Percentiles rank a stretch among this genome's conserved stretches.
Conservation (phyloP, 2,329 filamentous ascomycete genomes). For the Alternaria triticimaculans region DNA sequence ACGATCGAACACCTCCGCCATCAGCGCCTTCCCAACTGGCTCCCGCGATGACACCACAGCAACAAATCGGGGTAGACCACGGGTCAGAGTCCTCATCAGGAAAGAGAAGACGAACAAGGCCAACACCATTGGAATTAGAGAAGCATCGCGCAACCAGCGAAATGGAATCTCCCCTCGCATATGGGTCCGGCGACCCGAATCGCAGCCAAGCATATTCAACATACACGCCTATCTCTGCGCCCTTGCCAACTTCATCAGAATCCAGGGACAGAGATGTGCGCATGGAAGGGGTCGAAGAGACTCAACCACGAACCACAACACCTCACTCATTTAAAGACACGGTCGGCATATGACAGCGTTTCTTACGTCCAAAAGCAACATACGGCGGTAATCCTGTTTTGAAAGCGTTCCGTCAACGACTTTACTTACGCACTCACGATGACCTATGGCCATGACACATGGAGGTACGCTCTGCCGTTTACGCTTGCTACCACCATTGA, state of each 20-base stretch:
- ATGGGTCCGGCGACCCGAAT: constrained; percentile 35
- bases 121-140: constrained; percentile 42
- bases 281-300: constrained; percentile 49
- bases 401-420: constrained; percentile 47
- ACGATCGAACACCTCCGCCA: constrained; percentile 38
- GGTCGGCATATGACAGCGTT: constrained; percentile 51
- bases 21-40: constrained; percentile 23
- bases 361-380: constrained; percentile 48
- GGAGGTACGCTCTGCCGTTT: constrained; percentile 45
- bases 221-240: constrained; percentile 47
- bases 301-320: constrained; percentile 48
- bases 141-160: constrained; percentile 36
- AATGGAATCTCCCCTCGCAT: constrained; percentile 41
- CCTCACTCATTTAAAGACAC: constrained; percentile 54
- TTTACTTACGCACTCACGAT: constrained; percentile 48
- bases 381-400: constrained; percentile 48
- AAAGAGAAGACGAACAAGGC: constrained; percentile 43
- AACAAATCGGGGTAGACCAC: constrained; percentile 35
- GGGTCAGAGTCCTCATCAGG: constrained; percentile 45
- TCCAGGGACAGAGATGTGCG: constrained; percentile 42
- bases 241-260: constrained; percentile 42
- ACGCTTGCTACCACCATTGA: constrained; percentile 35
- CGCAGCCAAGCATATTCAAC: constrained; percentile 41
- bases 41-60: constrained; percentile 38
- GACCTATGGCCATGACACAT: constrained; percentile 47